Evolutionary conservation across 2,329 filamentous ascomycete species (phyloP).

Genomic region (Calonectria hongkongensis): DNA sequence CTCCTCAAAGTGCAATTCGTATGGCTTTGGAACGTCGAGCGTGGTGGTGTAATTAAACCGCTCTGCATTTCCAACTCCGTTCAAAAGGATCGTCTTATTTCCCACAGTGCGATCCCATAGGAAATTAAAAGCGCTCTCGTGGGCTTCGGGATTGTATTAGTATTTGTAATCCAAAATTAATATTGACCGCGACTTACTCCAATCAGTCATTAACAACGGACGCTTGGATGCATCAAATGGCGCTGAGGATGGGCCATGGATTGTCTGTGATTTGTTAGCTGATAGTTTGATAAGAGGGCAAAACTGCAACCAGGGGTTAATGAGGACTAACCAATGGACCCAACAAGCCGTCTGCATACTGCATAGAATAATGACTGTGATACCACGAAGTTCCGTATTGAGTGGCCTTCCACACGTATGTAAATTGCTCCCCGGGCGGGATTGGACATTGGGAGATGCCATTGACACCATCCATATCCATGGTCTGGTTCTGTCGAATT

Average conservation of each 20-base stretch:
- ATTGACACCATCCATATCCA: slow-evolving; percentile 52
- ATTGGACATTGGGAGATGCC: slow-evolving; percentile 51
- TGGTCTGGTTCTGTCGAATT: slow-evolving; percentile 44
- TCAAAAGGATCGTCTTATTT: slow-evolving; percentile 49
- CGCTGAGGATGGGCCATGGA: slow-evolving; percentile 46
- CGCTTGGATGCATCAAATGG: slow-evolving; percentile 45
- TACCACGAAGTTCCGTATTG: slow-evolving; percentile 54
- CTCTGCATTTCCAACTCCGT: slow-evolving; percentile 43
- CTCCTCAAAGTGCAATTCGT: slow-evolving; percentile 46
- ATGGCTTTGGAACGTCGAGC: slow-evolving; percentile 31
- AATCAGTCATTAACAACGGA: slow-evolving; percentile 46
- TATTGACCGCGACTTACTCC: slow-evolving; percentile 41
- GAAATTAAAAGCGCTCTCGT: slow-evolving; percentile 43
- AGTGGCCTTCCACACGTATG: slow-evolving; percentile 43
- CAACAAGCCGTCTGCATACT: slow-evolving; percentile 50
- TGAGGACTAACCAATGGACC: slow-evolving; percentile 43
- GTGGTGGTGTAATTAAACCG: slow-evolving; percentile 30
- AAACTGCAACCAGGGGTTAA: fast-evolving
- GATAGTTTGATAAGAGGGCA: no score
- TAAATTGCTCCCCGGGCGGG: slow-evolving; percentile 43
- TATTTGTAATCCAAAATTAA: neutral
- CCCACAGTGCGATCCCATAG: slow-evolving; percentile 22
- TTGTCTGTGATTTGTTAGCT: slow-evolving; percentile 39
- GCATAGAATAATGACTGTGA: slow-evolving; percentile 50
- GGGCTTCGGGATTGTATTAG: slow-evolving; percentile 18